Evolutionary conservation across 768 basidiomycete genomes (phyloP).

Genomic region (Russula earlei): DNA sequence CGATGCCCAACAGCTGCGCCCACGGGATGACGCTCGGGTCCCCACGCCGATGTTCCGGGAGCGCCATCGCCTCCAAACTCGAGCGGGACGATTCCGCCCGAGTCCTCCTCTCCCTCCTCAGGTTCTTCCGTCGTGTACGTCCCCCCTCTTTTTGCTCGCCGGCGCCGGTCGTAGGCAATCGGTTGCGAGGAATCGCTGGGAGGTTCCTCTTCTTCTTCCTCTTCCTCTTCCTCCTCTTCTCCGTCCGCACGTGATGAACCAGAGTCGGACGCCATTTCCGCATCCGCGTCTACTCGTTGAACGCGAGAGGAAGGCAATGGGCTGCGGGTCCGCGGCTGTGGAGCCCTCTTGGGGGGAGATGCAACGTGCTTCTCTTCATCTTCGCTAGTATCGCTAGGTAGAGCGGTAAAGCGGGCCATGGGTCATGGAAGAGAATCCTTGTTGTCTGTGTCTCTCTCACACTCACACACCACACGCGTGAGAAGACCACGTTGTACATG

Average conservation of each 20-base stretch:
- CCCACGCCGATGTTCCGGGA: constrained; percentile 24
- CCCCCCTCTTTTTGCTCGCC: not conserved
- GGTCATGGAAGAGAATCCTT: not conserved
- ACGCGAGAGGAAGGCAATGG: not conserved
- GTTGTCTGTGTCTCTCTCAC: not conserved
- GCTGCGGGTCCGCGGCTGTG: not conserved
- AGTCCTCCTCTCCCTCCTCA: constrained; percentile 31
- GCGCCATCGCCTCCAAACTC: constrained; percentile 22
- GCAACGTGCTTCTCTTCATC: constrained; percentile 12
- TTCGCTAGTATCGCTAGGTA: constrained; percentile 19
- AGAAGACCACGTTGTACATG: not conserved
- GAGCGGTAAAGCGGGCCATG: constrained; percentile 21
- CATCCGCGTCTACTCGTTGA: constrained; percentile 3
- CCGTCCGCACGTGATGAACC: constrained; percentile 42
- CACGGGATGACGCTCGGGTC: constrained; percentile 56
- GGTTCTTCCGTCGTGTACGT: constrained; percentile 26
- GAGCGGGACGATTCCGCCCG: constrained; percentile 29
- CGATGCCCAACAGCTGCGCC: constrained; percentile 67
- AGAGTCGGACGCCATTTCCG: constrained; percentile 21
- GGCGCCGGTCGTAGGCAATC: not conserved
- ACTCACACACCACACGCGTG: no score
- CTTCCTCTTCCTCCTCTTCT: constrained; percentile 26
- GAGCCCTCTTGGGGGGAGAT: not conserved
- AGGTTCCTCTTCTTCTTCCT: constrained; percentile 37
- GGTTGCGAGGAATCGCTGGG: constrained; percentile 25